phyloP scores from a whole-genome alignment of 805 yeast genomes.

The Candida railenensis region DNA sequence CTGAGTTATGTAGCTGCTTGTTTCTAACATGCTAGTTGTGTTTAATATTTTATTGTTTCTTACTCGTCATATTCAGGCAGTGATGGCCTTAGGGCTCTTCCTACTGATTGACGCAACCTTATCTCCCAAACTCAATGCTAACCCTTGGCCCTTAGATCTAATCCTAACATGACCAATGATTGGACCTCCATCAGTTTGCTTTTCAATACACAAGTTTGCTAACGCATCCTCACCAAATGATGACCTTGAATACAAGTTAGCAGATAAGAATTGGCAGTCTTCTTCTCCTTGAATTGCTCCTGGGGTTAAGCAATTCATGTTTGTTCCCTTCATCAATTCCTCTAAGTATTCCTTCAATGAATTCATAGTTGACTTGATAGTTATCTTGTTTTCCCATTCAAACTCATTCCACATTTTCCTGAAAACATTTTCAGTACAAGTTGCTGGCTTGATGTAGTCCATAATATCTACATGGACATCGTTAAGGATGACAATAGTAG shows the following conservation, averaged over 20 bases:
- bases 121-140: slow-evolving; percentile 93
- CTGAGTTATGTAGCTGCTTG: too few relatives aligned
- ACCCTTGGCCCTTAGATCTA: slow-evolving; percentile 96
- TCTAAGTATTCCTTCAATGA: slow-evolving; percentile 77
- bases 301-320: slow-evolving; percentile 91
- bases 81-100: slow-evolving; percentile 20
- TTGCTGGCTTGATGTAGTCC: slow-evolving; percentile 97
- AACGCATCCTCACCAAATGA: slow-evolving; percentile 97
- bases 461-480: slow-evolving; percentile 95
- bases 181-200: slow-evolving; percentile 69
- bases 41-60: slow-evolving; percentile 1
- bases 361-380: slow-evolving; percentile 67
- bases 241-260: slow-evolving; percentile 88
- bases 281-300: slow-evolving; percentile 88
- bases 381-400: slow-evolving; percentile 98
- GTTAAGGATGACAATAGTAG: slow-evolving; percentile 84
- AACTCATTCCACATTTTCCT: slow-evolving; percentile 99
- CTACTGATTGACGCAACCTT: slow-evolving; percentile 83
- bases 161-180: slow-evolving; percentile 94
- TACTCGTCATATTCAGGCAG: neutral
- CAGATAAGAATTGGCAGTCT: slow-evolving; percentile 81
- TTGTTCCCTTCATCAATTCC: slow-evolving; percentile 75
- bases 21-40: neutral
- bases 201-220: slow-evolving; percentile 93
- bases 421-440: slow-evolving; percentile 83